phyloP scores from a whole-genome alignment of 352 stramenopile genomes.

The Globisporangium parvum region DNA sequence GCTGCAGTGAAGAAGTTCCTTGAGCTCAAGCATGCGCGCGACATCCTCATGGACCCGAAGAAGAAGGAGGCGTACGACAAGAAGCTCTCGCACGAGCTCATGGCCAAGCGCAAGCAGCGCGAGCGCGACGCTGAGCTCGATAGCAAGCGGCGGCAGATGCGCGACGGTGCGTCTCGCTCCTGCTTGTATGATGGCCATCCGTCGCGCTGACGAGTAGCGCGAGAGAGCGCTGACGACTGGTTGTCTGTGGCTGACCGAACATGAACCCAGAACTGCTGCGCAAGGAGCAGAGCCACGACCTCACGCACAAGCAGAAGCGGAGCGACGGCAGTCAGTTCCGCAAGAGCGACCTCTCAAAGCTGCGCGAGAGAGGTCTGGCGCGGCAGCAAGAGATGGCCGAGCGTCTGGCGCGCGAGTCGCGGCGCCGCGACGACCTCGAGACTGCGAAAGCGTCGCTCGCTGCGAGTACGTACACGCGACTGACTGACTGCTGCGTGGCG shows the following conservation, averaged over 20 bases:
- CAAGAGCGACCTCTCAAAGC: slow-evolving; percentile 43
- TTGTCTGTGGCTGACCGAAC: slow-evolving; percentile 1
- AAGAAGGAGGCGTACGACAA: slow-evolving; percentile 83
- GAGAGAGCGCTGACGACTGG: neutral
- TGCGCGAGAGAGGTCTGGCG: slow-evolving; percentile 46
- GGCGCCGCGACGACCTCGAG: slow-evolving; percentile 25
- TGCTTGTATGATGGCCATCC: too few species aligned
- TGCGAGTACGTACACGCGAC: slow-evolving; percentile 5
- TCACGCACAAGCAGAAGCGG: slow-evolving; percentile 35
- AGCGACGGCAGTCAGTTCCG: slow-evolving; percentile 17
- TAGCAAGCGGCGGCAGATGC: slow-evolving; percentile 53
- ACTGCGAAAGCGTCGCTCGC: slow-evolving; percentile 4
- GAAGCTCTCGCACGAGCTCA: slow-evolving; percentile 53
- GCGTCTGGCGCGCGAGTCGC: slow-evolving; percentile 33
- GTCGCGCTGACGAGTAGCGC: neutral
- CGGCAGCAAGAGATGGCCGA: slow-evolving; percentile 53
- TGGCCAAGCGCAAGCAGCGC: slow-evolving; percentile 61
- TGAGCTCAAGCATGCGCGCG: slow-evolving; percentile 70
- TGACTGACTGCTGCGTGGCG: neutral
- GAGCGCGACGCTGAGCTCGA: slow-evolving; percentile 57
- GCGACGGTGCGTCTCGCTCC: slow-evolving; percentile 35
- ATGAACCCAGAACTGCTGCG: slow-evolving; percentile 41
- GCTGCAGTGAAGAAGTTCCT: slow-evolving; percentile 71
- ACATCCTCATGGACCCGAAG: slow-evolving; percentile 70
- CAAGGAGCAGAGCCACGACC: slow-evolving; percentile 48